Percentiles rank a stretch among this genome's conserved stretches.
Evolutionary conservation across 192 early-diverging fungal genomes (phyloP).

Genomic region (Gigaspora rosea): DNA sequence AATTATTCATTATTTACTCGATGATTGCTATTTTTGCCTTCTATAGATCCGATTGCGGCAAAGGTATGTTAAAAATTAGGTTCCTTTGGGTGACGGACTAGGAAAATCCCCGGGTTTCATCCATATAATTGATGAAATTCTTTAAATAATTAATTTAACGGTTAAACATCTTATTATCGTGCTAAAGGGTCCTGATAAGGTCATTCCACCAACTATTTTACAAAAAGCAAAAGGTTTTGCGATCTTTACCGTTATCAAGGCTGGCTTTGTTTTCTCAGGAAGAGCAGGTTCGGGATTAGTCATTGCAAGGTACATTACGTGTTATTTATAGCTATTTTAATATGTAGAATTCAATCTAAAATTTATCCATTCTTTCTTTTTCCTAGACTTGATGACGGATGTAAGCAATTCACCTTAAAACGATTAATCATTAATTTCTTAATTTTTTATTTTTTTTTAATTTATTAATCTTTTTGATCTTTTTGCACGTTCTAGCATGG

Average conservation of each 20-base stretch:
- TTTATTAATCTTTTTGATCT: conserved; percentile 19
- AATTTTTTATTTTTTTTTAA: not conserved
- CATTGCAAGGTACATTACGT: conserved; percentile 57
- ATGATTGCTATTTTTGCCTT: not conserved
- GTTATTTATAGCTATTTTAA: not conserved
- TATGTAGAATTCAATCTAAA: not conserved
- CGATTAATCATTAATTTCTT: not conserved
- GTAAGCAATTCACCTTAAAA: conserved; percentile 42
- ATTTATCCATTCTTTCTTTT: conserved; percentile 30
- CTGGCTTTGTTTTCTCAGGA: conserved; percentile 82
- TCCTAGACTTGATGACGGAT: conserved; percentile 66
- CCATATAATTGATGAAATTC: not conserved
- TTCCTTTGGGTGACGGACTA: too few relatives aligned
- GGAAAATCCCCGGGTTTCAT: not conserved
- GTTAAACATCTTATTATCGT: not conserved
- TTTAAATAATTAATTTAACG: not conserved
- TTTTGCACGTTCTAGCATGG: conserved; percentile 60
- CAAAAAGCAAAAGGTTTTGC: conserved; percentile 80
- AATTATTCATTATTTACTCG: not conserved
- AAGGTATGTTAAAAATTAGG: not conserved
- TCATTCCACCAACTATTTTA: conserved; percentile 59
- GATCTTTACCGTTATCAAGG: conserved; percentile 84
- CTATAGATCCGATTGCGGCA: conserved; percentile 20
- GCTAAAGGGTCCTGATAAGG: conserved; percentile 53
- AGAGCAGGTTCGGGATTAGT: conserved; percentile 78